Evolutionary conservation across 2,329 filamentous ascomycete species (phyloP), one percentile per base, ranked within the genome.

Genomic region (Davidsoniella eucalypti): DNA sequence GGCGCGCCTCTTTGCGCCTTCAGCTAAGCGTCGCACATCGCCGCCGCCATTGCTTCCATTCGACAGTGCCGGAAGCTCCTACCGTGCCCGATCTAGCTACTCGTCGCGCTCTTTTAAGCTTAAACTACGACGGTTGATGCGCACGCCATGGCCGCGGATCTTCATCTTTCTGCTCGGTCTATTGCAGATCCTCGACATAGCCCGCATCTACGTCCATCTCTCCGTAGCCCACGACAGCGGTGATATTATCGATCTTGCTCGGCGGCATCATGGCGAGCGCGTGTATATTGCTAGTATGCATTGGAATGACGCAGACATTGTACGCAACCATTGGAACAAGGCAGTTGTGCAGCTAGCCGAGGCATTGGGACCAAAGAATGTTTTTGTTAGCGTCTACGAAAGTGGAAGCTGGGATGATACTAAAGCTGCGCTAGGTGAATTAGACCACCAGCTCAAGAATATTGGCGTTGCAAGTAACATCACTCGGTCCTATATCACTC

Each of bases 241-340:
- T 41, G 44, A 47, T 41, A 33, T 50, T 14, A 53, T 53, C 41
- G 51, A 50, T 14, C 42, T 53, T 12, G 39, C 51, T 5, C 47
- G 47, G 49, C 56, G 60, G 49, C 59, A 60, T 42, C 59, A 56
- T 18, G 56, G 54, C 44, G 63, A 67, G 57, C 64, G 66, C 55
- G 71, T 86, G 54, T 86, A 77, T 64, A 82, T 87, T 54, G 76
- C 79, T 4, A 76, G 75, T 54, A 76, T 81, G 59, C 79, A 83
- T 58, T 84, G 79, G 70, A 84, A 82, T 57, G 76, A 76, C 55
- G 81, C 73, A 53, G 59, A 61, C 1, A 65, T 84, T 21, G 67
- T 86, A 2, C 69, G 73, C 6, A 65, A 66, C 4, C 71, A 79
- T 56, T 86, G 82, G 81, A 78, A 71, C 54, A 62, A 69, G 5